Base-by-base conservation (phyloP, 441 rosid species). In the Pelargonium australe region DNA sequence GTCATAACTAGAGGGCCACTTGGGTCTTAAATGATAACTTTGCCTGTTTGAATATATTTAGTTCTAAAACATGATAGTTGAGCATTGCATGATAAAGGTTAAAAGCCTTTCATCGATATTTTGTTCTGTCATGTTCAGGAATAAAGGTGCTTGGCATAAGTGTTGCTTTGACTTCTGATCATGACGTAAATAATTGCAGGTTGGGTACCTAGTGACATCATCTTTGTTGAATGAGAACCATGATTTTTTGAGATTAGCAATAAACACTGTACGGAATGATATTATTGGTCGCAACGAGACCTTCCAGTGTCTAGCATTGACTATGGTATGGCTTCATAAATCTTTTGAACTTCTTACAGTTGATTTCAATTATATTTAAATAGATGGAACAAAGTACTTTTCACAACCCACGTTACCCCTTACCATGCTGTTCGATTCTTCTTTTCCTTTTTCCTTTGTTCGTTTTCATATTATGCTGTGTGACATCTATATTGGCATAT, bases 231-330 rank as follows among this genome's bases (percentile, higher is more conserved):
- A 95, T n/a, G 98, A 95, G 80, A 90, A 95, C 83, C 90, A 95
- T 72, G 99, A 95, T 74, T 95, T 95, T 79, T 86, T 95, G 77
- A 89, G 92, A 85, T 75, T 95, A 81, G 98, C 99, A 9, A 90
- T 95, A 80, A 95, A 95, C 76, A 82, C 98, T 6, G 93, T 95
- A 63, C 91, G 99, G 61, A 92, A 90, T 77, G 99, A 95, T 80
- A 95, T 95, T 61, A 88, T 95, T 79, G 99, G 99, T 64, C 96
- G 98, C 51, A 95, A 90, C 80, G 99, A 90, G 79, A 89, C 99
- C 68, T 95, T 95, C 87, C 99, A 95, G 74, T 92, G 99, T 85
- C 82, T 95, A 69, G 98, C 99, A 45, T 86, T 95, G 81, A 92
- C 99, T 55, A 81, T 95, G 99, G 99, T 95, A 89, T 77, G 83